These are phyloP conservation scores for Suhomyces canberraensis DNA, from an alignment of 805 yeast genomes.

Conservation along the genomic window DNA sequence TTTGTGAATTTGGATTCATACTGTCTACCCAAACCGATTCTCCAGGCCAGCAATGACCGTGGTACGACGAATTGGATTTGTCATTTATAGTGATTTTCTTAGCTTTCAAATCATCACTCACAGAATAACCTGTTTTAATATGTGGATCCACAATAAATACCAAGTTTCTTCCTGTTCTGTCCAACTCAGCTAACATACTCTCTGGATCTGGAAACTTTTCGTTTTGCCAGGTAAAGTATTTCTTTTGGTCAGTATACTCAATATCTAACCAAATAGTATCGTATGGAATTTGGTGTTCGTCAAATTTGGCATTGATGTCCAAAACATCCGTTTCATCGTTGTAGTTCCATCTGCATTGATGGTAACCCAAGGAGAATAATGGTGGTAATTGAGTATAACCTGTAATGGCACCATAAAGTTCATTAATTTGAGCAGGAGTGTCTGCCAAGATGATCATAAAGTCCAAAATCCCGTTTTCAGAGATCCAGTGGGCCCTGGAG, in stretches of 20 bases:
- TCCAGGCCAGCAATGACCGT: constrained; percentile 98
- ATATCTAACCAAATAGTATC: constrained; percentile 95
- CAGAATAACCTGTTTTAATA: constrained; percentile 64
- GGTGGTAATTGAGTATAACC: constrained; percentile 77
- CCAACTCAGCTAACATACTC: constrained; percentile 62
- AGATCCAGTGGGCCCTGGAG: constrained; percentile 81
- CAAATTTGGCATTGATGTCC: constrained; percentile 68
- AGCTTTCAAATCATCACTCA: constrained; percentile 51
- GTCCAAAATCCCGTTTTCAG: constrained; percentile 85
- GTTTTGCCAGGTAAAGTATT: constrained; percentile 89
- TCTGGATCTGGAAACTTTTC: constrained; percentile 73
- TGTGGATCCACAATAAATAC: constrained; percentile 92
- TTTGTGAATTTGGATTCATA: constrained; percentile 57
- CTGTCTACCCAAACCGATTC: constrained; percentile 93
- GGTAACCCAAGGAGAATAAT: constrained; percentile 79
- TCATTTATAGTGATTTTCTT: constrained; percentile 45
- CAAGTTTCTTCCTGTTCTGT: constrained; percentile 70
- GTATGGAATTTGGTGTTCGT: constrained; percentile 70
- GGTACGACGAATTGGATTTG: constrained; percentile 49
- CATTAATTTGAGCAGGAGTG: constrained; percentile 53
- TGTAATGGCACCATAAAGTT: constrained; percentile 63
- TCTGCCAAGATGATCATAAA: constrained; percentile 63
- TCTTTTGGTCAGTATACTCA: constrained; percentile 82
- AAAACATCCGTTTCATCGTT: constrained; percentile 83
- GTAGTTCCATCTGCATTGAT: constrained; percentile 98